These are phyloP conservation scores for Malassezia brasiliensis DNA, from an alignment of 1,284 basidiomycete species.

Conservation along the genomic window DNA sequence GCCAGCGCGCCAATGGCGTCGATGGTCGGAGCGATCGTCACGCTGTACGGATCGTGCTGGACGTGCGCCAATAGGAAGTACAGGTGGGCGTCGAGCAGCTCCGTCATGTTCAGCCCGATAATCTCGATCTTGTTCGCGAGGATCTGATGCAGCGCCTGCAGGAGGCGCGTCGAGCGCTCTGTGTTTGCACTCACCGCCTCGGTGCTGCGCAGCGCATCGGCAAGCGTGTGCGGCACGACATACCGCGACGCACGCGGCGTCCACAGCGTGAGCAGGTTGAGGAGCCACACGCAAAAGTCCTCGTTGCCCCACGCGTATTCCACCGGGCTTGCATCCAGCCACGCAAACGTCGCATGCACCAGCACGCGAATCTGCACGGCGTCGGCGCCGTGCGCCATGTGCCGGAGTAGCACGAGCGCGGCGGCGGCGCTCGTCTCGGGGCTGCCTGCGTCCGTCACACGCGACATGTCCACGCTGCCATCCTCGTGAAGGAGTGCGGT, in stretches of 20 bases:
- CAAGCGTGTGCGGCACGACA: conserved; percentile 70
- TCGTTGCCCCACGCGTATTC: conserved; percentile 58
- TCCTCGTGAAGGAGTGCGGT: background rate
- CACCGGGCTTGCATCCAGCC: conserved; percentile 28
- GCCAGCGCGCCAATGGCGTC: conserved; percentile 73
- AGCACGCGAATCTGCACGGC: conserved; percentile 61
- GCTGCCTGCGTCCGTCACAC: background rate
- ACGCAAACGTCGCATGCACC: conserved; percentile 58
- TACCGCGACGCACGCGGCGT: conserved; percentile 85
- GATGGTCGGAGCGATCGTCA: conserved; percentile 62
- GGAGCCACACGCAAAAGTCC: conserved; percentile 73
- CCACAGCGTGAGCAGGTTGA: conserved; percentile 67
- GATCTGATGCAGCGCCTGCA: conserved; percentile 23
- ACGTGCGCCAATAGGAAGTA: conserved; percentile 65
- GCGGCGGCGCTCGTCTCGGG: background rate
- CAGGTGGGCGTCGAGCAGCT: conserved; percentile 59
- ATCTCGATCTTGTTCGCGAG: conserved; percentile 72
- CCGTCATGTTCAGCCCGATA: conserved; percentile 81
- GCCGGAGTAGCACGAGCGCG: conserved; percentile 3
- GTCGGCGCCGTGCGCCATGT: conserved; percentile 60
- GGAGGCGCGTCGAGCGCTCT: conserved; percentile 8
- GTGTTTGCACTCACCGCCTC: background rate
- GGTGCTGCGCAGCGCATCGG: conserved; percentile 54
- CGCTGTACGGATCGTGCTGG: conserved; percentile 53
- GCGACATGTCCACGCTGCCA: background rate